A percentile compares a stretch with the other conserved stretches of the same genome.
These are phyloP conservation scores for Olyra latifolia DNA, from an alignment of 176 grass and related monocot genomes.

Conservation along the genomic window DNA sequence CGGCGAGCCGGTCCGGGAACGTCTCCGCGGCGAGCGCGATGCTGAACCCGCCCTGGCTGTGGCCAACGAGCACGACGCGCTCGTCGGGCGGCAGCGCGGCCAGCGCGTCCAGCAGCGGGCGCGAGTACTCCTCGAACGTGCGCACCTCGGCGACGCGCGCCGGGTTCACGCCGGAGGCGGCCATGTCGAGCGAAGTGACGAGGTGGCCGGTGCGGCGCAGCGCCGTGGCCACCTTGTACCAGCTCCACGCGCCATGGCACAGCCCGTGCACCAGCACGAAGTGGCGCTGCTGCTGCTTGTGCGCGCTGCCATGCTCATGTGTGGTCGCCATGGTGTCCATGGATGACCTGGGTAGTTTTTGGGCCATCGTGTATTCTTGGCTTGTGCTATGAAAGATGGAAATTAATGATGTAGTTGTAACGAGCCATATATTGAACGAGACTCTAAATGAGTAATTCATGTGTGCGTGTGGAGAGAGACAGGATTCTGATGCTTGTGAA, in stretches of 20 bases:
- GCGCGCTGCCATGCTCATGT: too few species aligned
- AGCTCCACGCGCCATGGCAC: conserved; percentile 57
- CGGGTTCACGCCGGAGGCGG: conserved; percentile 33
- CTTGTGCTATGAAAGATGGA: too few species aligned
- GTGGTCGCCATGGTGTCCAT: too few species aligned
- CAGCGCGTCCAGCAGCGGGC: conserved; percentile 25
- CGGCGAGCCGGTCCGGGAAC: conserved; percentile 27
- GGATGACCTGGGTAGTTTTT: too few species aligned
- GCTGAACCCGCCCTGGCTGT: conserved; percentile 35
- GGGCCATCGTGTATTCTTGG: too few species aligned
- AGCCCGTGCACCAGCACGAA: conserved; percentile 52
- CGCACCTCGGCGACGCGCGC: conserved; percentile 29
- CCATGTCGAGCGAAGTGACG: conserved; percentile 40
- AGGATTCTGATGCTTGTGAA: too few species aligned
- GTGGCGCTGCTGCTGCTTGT: background rate
- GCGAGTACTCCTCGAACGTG: conserved; percentile 35
- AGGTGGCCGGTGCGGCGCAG: conserved; percentile 10
- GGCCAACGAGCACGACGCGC: conserved; percentile 39
- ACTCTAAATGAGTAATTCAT: too few species aligned
- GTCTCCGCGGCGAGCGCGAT: conserved; percentile 35
- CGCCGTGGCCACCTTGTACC: conserved; percentile 29
- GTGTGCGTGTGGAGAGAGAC: too few species aligned
- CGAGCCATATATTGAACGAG: too few species aligned
- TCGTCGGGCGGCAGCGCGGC: background rate
- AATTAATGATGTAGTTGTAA: too few species aligned